Evolutionary conservation across 2,329 filamentous ascomycete genomes (phyloP).

Genomic region (Fusarium tuaranense): DNA sequence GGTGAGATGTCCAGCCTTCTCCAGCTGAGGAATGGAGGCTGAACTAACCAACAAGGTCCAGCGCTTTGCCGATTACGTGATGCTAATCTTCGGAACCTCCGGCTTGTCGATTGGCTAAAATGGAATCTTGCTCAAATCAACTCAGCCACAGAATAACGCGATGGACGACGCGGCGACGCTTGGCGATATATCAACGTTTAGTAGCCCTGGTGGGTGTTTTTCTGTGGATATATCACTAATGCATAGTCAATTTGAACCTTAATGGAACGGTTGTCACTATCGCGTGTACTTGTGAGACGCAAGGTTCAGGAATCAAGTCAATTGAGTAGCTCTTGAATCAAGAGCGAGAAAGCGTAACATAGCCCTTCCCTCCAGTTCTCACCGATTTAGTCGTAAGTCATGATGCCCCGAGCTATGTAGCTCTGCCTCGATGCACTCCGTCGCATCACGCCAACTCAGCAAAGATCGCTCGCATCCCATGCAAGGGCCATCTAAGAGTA

Average conservation of each 20-base stretch:
- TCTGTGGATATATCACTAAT: neutral
- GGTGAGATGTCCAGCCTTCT: neutral
- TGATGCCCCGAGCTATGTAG: neutral
- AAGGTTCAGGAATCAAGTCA: neutral
- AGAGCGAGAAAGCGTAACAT: neutral
- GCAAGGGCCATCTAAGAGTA: neutral
- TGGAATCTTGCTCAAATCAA: conserved; percentile 41
- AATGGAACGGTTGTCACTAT: neutral
- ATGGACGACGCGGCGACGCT: neutral
- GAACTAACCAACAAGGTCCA: conserved; percentile 19
- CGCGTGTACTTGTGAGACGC: neutral
- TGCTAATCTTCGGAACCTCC: conserved; percentile 18
- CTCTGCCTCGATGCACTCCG: neutral
- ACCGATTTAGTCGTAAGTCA: neutral
- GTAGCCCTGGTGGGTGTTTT: neutral
- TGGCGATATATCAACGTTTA: neutral
- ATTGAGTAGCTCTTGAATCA: neutral
- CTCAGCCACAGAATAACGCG: conserved; percentile 16
- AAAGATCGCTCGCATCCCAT: neutral
- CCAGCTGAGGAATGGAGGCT: conserved; percentile 3
- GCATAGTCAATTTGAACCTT: neutral
- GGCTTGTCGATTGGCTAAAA: conserved; percentile 28
- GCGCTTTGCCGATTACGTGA: conserved; percentile 39
- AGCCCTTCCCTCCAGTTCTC: neutral
- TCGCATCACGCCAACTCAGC: neutral